These are phyloP conservation scores for Arabidopsis arenosa DNA, from an alignment of 345 rosid species.

Conservation along the genomic window DNA sequence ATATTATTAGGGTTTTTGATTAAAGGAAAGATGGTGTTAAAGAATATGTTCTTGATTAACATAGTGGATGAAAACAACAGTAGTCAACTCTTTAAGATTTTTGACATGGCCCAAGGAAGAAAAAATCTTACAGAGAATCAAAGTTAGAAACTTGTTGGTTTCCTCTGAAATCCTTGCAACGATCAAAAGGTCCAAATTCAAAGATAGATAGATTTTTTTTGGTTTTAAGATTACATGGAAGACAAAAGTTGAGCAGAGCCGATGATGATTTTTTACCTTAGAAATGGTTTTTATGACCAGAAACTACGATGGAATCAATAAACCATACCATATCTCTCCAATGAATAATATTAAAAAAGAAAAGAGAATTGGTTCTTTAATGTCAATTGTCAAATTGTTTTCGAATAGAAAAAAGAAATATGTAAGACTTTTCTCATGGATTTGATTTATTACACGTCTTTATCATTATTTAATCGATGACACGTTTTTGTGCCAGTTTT, in stretches of 20 bases:
- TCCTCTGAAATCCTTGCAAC: neutral
- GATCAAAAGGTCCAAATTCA: constrained; percentile 2
- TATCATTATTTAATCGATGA: neutral
- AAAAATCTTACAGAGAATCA: constrained; percentile 20
- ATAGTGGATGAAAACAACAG: constrained; percentile 16
- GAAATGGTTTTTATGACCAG: constrained; percentile 29
- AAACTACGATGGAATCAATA: constrained; percentile 26
- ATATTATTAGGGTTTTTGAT: neutral
- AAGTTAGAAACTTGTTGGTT: constrained; percentile 21
- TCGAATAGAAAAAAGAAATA: neutral
- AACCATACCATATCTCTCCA: constrained; percentile 28
- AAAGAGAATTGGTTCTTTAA: constrained; percentile 41
- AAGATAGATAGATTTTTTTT: constrained; percentile 3
- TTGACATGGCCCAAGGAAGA: constrained; percentile 22
- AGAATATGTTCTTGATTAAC: constrained; percentile 32
- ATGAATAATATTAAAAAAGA: neutral
- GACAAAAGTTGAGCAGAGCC: constrained; percentile 9
- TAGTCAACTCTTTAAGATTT: constrained; percentile 26
- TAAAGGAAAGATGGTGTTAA: constrained; percentile 26
- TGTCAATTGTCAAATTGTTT: constrained; percentile 31
- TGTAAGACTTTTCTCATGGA: constrained; percentile 14
- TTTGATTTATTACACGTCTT: neutral
- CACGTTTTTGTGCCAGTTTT: constrained; percentile 24
- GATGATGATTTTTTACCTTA: constrained; percentile 36
- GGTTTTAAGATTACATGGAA: neutral